Conservation (phyloP, 345 rosid species). For the rapeseed (Brassica napus) region DNA sequence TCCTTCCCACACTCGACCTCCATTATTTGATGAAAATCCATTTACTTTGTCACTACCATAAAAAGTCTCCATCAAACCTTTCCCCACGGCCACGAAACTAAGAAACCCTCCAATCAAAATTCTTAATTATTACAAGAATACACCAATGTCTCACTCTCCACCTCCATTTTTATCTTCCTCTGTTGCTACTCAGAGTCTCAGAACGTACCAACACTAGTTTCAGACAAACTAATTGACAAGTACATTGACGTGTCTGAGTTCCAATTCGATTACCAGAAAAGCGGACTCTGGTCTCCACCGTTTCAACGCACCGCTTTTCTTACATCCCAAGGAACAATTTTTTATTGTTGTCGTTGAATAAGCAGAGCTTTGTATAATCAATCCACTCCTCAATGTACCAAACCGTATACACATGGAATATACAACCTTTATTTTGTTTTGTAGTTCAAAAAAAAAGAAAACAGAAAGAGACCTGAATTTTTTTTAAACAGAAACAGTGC, state of each 20-base stretch:
- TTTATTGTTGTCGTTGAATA: too few species aligned
- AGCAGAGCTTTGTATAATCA: too few species aligned
- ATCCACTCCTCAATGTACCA: too few species aligned
- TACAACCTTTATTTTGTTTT: too few species aligned
- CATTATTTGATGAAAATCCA: conserved; percentile 9
- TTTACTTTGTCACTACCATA: conserved; percentile 24
- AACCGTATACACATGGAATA: too few species aligned
- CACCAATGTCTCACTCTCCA: conserved; percentile 40
- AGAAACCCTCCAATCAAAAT: too few species aligned
- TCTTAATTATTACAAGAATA: not conserved
- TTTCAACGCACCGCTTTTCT: conserved; percentile 56
- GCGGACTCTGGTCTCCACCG: conserved; percentile 86
- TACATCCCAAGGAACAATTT: conserved; percentile 53
- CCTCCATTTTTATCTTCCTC: not conserved
- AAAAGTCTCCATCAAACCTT: conserved; percentile 25
- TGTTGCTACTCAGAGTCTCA: too few species aligned
- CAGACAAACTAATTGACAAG: too few species aligned
- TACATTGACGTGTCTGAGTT: conserved; percentile 43
- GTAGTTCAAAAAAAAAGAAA: not conserved
- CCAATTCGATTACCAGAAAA: conserved; percentile 56
- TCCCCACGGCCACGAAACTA: too few species aligned
- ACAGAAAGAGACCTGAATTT: not conserved
- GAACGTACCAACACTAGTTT: too few species aligned
- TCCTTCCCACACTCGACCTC: conserved; percentile 19
- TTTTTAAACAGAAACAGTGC: conserved; percentile 51